These are phyloP conservation scores for Botrytis elliptica DNA, from an alignment of 2,329 filamentous ascomycete genomes.

Conservation along the genomic window DNA sequence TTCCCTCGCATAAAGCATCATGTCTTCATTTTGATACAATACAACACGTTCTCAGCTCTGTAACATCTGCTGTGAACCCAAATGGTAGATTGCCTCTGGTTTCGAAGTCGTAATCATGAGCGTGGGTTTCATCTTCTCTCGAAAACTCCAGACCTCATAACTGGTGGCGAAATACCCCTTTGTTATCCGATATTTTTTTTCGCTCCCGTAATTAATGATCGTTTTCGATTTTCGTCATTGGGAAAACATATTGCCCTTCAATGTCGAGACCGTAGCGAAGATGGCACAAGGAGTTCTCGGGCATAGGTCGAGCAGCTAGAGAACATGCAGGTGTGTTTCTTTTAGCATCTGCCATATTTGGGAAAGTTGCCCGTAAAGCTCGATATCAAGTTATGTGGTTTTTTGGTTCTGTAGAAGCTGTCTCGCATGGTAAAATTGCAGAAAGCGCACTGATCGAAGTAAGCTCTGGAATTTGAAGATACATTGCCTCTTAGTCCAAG, in stretches of 20 bases:
- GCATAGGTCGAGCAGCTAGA: background rate
- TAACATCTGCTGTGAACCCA: background rate
- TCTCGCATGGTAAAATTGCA: background rate
- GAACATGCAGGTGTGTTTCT: background rate
- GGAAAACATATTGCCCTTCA: fast-evolving
- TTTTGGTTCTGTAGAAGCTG: background rate
- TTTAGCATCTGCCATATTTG: background rate
- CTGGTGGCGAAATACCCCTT: background rate
- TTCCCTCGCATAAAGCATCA: background rate
- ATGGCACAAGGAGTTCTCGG: too few relatives aligned
- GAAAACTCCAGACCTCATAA: background rate
- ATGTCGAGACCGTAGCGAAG: background rate
- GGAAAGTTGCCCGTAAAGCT: background rate
- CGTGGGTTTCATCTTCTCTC: background rate
- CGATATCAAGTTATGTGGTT: too few relatives aligned
- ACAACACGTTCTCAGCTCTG: background rate
- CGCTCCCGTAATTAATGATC: background rate
- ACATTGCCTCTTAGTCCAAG: background rate
- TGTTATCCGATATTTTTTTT: background rate
- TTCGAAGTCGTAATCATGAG: background rate
- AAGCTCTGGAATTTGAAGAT: background rate
- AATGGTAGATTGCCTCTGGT: background rate
- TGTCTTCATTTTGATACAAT: background rate
- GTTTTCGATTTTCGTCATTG: background rate
- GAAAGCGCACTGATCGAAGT: fast-evolving